phyloP scores from a whole-genome alignment of 176 grass and related monocot genomes.

The Triticum timopheevii region DNA sequence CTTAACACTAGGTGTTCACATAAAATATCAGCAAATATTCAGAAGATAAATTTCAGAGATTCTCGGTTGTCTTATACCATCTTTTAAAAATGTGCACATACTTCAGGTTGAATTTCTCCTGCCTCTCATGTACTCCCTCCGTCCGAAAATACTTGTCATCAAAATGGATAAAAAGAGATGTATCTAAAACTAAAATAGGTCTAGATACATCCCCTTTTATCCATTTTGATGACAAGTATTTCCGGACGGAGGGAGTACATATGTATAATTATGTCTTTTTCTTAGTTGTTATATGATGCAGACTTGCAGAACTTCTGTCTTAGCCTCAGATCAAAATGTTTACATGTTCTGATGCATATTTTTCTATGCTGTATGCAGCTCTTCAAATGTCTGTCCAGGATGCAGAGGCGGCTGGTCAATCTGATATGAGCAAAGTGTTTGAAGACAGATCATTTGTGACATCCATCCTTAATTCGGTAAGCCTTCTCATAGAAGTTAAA shows the following conservation, averaged over 20 bases:
- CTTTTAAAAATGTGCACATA: background rate
- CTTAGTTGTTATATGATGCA: background rate
- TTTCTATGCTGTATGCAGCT: slow-evolving; percentile 42
- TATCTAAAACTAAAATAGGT: too few relatives aligned
- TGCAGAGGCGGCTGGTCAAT: slow-evolving; percentile 43
- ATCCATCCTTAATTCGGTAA: slow-evolving; percentile 90
- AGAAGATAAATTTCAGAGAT: background rate
- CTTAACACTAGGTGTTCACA: background rate
- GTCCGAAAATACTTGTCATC: too few relatives aligned
- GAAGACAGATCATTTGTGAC: slow-evolving; percentile 95
- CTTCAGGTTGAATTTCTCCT: background rate
- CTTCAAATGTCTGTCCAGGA: slow-evolving; percentile 99
- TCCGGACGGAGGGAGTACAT: too few relatives aligned
- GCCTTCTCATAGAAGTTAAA: slow-evolving; percentile 10
- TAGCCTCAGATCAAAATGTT: background rate
- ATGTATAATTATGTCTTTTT: background rate
- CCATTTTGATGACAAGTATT: too few relatives aligned
- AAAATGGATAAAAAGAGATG: too few relatives aligned
- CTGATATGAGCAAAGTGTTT: slow-evolving; percentile 88
- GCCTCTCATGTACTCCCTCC: background rate
- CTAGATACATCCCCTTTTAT: too few relatives aligned
- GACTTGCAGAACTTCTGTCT: background rate
- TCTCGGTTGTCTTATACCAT: background rate
- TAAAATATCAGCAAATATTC: background rate
- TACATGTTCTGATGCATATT: slow-evolving; percentile 23